phyloP scores from a whole-genome alignment of 129 eudicot species.

The Artemisia argyi region DNA sequence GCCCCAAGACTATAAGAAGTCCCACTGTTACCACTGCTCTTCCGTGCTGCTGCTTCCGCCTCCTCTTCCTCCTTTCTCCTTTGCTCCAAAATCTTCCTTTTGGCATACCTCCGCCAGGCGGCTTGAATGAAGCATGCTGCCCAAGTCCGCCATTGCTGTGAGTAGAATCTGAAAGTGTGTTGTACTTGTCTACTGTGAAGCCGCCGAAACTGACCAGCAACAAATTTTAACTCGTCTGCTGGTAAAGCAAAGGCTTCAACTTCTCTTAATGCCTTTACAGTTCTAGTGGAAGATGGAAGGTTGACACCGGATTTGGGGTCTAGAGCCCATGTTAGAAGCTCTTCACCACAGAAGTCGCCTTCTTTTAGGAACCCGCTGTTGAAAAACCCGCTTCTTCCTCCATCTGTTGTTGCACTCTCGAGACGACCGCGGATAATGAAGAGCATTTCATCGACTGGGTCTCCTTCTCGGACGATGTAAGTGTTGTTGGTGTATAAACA shows the following conservation, averaged over 20 bases:
- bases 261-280: conserved; percentile 79
- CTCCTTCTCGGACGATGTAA: conserved; percentile 90
- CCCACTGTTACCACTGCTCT: conserved; percentile 30
- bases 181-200: conserved; percentile 95
- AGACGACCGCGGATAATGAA: conserved; percentile 96
- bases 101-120: conserved; percentile 84
- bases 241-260: conserved; percentile 94
- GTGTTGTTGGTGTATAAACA: conserved; percentile 78
- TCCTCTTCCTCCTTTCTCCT: conserved; percentile 71
- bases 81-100: conserved; percentile 70
- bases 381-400: conserved; percentile 94
- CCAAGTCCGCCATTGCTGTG: conserved; percentile 97
- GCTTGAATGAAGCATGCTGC: conserved; percentile 96
- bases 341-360: conserved; percentile 95
- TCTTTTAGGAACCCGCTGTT: conserved; percentile 82
- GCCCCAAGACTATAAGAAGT: conserved; percentile 80
- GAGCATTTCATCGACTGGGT: conserved; percentile 94
- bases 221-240: conserved; percentile 87
- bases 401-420: conserved; percentile 89
- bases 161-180: conserved; percentile 92
- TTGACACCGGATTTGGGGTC: conserved; percentile 83
- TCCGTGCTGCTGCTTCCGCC: conserved; percentile 41
- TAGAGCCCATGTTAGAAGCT: conserved; percentile 92
- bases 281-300: conserved; percentile 92
- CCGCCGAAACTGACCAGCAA: conserved; percentile 85